Evolutionary conservation across 106 monocot species (phyloP), one percentile per base, ranked within the genome.

Genomic region (Dioscorea zingiberensis): DNA sequence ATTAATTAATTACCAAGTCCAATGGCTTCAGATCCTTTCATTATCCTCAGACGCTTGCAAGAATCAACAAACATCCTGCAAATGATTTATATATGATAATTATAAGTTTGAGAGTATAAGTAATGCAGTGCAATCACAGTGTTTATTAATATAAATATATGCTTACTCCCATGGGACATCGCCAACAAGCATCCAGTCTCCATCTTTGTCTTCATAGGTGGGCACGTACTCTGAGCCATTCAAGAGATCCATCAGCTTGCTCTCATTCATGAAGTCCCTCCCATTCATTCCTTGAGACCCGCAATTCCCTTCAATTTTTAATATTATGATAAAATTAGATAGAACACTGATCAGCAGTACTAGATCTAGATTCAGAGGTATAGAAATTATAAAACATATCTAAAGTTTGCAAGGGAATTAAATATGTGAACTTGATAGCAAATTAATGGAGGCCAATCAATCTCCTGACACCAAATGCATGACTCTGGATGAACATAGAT

Each of bases 141-240:
- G 19, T 1, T 51, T 51, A 19, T 8, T 16, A 15, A 18, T 19
- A 51, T 51, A 19, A 19, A 18, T 51, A 12, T 7, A 11, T 11
- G 62, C 93, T 74, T 86, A 94, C 93, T 89, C 80, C 93, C 93
- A 94, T 27, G 93, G 93, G 47, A 94, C 93, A 77, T 94, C 93
- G 0, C 93, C 93, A 27, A 89, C 86, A 9, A 94, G 89, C 93
- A 94, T 94, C 93, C 85, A 94, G 65, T 94, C 93, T 11, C 89
- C 93, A 73, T 94, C 93, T 62, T 86, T 94, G 68, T 94, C 93
- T 69, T 94, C 93, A 49, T 94, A 94, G 10, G 93, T 94, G 8
- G 86, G 83, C 22, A 89, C 78, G 60, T 81, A 89, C 66, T 94
- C 93, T 3, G 89, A 86, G 12, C 83, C 89, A 64, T 78, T 86